Evolutionary conservation across 352 stramenopile species (phyloP).

Genomic region (Globisporangium apiculatum): DNA sequence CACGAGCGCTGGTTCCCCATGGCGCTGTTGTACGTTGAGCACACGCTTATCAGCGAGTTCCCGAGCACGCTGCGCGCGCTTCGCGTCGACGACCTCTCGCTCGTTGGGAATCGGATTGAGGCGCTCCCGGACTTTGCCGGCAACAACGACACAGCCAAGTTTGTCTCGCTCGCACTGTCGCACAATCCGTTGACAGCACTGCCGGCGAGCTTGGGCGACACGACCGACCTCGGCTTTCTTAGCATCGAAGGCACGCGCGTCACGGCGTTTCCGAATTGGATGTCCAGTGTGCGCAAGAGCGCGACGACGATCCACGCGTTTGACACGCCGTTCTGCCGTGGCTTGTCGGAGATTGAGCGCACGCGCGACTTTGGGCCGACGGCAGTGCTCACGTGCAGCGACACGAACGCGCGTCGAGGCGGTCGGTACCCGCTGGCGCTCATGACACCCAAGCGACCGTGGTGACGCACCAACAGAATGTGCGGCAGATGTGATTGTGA

Average conservation of each 20-base stretch:
- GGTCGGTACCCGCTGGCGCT: conserved; percentile 14
- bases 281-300: conserved; percentile 11
- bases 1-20: conserved; percentile 17
- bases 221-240: conserved; percentile 23
- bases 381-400: conserved; percentile 15
- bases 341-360: conserved; percentile 6
- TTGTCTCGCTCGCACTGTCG: conserved; percentile 20
- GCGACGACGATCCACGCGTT: conserved; percentile 21
- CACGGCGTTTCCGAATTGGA: conserved; percentile 19
- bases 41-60: conserved; percentile 6
- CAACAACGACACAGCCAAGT: conserved; percentile 1
- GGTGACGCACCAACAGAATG: background rate
- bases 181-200: conserved; percentile 19
- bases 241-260: conserved; percentile 27
- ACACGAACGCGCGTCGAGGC: conserved; percentile 7
- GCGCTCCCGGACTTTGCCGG: conserved; percentile 16
- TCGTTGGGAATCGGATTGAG: conserved; percentile 26
- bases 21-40: conserved; percentile 19
- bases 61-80: conserved; percentile 4
- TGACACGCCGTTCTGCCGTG: conserved; percentile 22
- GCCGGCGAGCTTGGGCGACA: conserved; percentile 15
- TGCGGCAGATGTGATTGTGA: no score
- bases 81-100: conserved; percentile 23
- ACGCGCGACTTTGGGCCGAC: background rate
- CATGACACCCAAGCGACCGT: conserved; percentile 3